A percentile compares a stretch with the other conserved stretches of the same genome.
phyloP scores from a whole-genome alignment of 1,284 basidiomycete species.

The Acaromyces ingoldii region DNA sequence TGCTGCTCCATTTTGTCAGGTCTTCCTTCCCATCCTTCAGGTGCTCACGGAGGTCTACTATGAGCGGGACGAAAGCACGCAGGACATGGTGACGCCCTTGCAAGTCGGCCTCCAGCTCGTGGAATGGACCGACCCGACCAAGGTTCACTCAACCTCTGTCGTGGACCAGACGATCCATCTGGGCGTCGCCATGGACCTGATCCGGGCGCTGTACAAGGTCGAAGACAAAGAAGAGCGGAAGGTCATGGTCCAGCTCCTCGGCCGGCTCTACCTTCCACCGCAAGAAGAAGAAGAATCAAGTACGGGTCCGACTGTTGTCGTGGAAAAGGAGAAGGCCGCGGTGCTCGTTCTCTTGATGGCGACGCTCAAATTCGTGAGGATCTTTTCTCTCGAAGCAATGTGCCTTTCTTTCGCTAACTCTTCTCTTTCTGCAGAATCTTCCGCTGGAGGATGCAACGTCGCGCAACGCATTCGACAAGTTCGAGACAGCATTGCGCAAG shows the following conservation, averaged over 20 bases:
- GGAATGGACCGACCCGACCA: slow-evolving; percentile 89
- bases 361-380: neutral
- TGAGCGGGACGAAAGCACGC: slow-evolving; percentile 68
- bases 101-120: slow-evolving; percentile 79
- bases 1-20: slow-evolving; percentile 54
- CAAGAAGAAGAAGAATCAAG: slow-evolving; percentile 60
- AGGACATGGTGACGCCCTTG: slow-evolving; percentile 71
- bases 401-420: neutral
- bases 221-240: slow-evolving; percentile 69
- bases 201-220: slow-evolving; percentile 59
- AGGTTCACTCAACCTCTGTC: slow-evolving; percentile 62
- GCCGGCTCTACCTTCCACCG: slow-evolving; percentile 70
- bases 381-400: neutral
- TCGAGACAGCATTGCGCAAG: slow-evolving; percentile 56
- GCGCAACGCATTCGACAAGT: slow-evolving; percentile 66
- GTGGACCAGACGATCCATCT: slow-evolving; percentile 64
- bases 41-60: slow-evolving; percentile 66
- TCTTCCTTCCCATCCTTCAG: slow-evolving; percentile 71
- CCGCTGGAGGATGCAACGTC: slow-evolving; percentile 59
- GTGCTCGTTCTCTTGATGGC: slow-evolving; percentile 21
- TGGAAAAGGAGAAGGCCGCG: slow-evolving; percentile 2
- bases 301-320: slow-evolving; percentile 22
- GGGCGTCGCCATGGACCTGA: slow-evolving; percentile 70
- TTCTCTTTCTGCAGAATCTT: slow-evolving; percentile 14
- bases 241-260: slow-evolving; percentile 70